Conservation (phyloP, 129 eudicot genomes). For the Kitagawia praeruptora region DNA sequence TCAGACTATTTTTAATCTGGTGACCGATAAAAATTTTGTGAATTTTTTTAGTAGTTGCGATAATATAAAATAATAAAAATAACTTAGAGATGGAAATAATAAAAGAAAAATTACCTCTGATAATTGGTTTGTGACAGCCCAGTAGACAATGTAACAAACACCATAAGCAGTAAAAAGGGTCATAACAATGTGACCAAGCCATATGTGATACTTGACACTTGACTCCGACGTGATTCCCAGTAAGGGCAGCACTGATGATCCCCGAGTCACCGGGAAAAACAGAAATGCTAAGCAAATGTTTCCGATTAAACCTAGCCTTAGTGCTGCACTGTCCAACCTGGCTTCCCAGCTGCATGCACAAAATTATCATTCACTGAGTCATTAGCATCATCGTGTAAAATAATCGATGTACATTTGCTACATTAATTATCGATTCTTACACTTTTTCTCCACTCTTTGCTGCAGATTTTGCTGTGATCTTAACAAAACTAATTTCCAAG, state of each 20-base stretch:
- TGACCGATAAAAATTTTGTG: no score
- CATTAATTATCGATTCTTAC: constrained; percentile 21
- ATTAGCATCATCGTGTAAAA: not conserved
- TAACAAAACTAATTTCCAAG: constrained; percentile 24
- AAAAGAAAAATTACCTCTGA: constrained; percentile 40
- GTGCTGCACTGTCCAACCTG: constrained; percentile 27
- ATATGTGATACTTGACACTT: constrained; percentile 65
- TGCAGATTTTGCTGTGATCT: constrained; percentile 7
- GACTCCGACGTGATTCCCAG: constrained; percentile 72
- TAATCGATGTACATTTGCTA: not conserved
- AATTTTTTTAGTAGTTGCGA: not conserved
- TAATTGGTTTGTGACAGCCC: constrained; percentile 49
- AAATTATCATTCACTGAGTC: not conserved
- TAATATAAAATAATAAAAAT: not conserved
- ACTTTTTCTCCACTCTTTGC: constrained; percentile 18
- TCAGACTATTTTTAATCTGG: no score
- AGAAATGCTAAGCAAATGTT: constrained; percentile 20
- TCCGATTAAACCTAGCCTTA: not conserved
- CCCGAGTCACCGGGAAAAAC: constrained; percentile 72
- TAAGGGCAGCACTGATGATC: constrained; percentile 54
- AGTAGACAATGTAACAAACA: constrained; percentile 45
- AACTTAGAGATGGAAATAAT: not conserved
- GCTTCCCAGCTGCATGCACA: constrained; percentile 49
- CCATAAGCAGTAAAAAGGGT: constrained; percentile 75
- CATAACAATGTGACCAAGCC: constrained; percentile 29